phyloP scores from a whole-genome alignment of 345 rosid species.

The Eucalyptus victrix region DNA sequence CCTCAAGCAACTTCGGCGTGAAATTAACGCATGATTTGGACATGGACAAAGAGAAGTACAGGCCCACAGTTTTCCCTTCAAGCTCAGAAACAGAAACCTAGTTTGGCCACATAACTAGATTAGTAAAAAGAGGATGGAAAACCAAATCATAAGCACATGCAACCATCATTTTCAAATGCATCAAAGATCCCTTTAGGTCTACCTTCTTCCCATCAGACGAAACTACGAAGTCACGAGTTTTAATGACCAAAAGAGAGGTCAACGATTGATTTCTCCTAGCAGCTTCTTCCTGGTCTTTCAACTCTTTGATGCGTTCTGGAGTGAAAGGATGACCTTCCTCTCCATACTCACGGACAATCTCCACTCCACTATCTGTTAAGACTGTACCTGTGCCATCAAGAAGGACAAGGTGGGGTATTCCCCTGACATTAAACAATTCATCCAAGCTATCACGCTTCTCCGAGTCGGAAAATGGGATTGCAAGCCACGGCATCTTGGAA shows the following conservation, averaged over 20 bases:
- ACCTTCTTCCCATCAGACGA: constrained; percentile 44
- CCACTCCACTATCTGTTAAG: constrained; percentile 33
- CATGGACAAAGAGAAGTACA: constrained; percentile 3
- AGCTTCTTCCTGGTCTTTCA: constrained; percentile 48
- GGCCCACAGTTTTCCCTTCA: constrained; percentile 20
- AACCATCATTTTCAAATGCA: background rate
- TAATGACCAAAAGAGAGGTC: constrained; percentile 37
- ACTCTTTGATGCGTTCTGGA: constrained; percentile 34
- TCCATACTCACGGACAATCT: constrained; percentile 47
- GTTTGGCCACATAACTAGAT: background rate
- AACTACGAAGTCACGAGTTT: constrained; percentile 46
- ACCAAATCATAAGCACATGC: background rate
- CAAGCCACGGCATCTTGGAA: constrained; percentile 84
- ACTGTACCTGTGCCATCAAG: constrained; percentile 47
- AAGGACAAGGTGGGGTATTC: constrained; percentile 64
- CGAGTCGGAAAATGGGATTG: constrained; percentile 61
- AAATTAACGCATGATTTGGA: constrained; percentile 4
- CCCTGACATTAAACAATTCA: constrained; percentile 39
- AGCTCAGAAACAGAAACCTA: constrained; percentile 30
- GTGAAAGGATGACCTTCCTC: constrained; percentile 62
- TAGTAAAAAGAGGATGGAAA: background rate
- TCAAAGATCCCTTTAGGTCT: background rate
- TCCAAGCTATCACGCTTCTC: constrained; percentile 38
- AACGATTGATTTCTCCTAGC: constrained; percentile 53
- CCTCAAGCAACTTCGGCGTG: constrained; percentile 5